These are phyloP conservation scores for Spironucleus salmonicida DNA, from an alignment of 208 protist species.

Conservation along the genomic window DNA sequence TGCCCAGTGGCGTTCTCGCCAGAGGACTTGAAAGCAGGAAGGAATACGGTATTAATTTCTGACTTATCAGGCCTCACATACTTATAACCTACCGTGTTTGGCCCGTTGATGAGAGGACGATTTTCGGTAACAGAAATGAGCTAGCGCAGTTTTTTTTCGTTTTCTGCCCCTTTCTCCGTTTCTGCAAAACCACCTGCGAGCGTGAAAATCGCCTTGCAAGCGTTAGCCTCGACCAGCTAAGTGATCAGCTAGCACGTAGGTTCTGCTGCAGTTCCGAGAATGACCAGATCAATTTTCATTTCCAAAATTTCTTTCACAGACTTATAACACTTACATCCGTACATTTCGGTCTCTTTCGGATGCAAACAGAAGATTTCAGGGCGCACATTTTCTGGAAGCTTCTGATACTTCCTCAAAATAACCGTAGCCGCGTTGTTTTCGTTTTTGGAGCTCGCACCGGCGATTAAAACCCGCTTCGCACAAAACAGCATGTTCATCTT, in stretches of 20 bases:
- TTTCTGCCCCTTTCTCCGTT: constrained; percentile 33
- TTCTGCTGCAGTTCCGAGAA: constrained; percentile 38
- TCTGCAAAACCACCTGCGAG: constrained; percentile 43
- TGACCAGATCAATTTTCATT: constrained; percentile 24
- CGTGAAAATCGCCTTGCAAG: constrained; percentile 32
- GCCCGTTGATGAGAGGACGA: constrained; percentile 41
- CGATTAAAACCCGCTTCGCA: constrained; percentile 34
- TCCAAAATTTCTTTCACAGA: not conserved
- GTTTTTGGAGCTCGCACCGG: constrained; percentile 36
- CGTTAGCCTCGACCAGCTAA: constrained; percentile 9
- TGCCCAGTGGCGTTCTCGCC: not conserved
- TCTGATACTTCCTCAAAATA: constrained; percentile 32
- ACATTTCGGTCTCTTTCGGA: constrained; percentile 9
- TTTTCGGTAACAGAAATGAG: not conserved
- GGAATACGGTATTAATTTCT: constrained; percentile 36
- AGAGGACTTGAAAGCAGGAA: constrained; percentile 33
- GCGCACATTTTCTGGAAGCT: not conserved
- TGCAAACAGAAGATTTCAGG: constrained; percentile 26
- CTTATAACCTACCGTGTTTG: constrained; percentile 42
- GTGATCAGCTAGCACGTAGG: not conserved
- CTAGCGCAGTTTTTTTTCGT: constrained; percentile 26
- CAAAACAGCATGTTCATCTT: constrained; percentile 34
- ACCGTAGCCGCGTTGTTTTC: constrained; percentile 23
- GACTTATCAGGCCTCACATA: not conserved
- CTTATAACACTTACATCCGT: constrained; percentile 27